Evolutionary conservation across 2,329 filamentous ascomycete species (phyloP), one percentile per base, ranked within the genome.

Genomic region (Cordyceps tenuipes): DNA sequence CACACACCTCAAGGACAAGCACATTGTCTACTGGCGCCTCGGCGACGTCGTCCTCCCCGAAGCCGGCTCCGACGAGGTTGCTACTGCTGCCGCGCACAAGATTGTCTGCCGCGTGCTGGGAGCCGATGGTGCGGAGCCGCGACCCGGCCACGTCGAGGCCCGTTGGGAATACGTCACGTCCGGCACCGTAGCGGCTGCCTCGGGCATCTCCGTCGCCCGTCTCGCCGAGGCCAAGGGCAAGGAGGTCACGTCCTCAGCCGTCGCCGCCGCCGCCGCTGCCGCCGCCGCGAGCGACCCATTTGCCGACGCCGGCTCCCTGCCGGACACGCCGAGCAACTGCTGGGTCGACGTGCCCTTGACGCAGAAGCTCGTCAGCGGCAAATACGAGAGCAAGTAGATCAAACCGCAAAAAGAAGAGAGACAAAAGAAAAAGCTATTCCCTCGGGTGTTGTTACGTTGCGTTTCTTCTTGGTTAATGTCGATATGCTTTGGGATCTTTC

Each of bases 91-190:
- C 51, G 6, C 84, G 64, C 82, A 88, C 67, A 93, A 91, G 74
- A 84, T 97, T 61, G 86, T 96, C 7, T 94, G 91, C 62, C 84
- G 91, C 3, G 89, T 99, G 66, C 77, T 82, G 10, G 80, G 87
- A 26, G 90, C 89, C 0, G 87, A 92, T 39, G 84, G 83, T 26
- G 79, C 84, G 56, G 84, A 84, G 66, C 86, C 89, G 0, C 85
- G 84, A 63, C 83, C 89, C 5, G 91, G 91, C 0, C 85, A 84
- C 58, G 82, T 95, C 9, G 93, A 99, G 71, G 90, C 90, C 0
- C 80, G 87, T 60, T 97, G 92, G 85, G 91, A 96, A 70, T 76
- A 78, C 62, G 60, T 69, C 0, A 80, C 77, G 2, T 77, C 71
- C 10, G 70, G 81, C 2, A 3, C 41, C 1, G 64, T 69, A 8